A percentile compares a stretch with the other conserved stretches of the same genome.
Evolutionary conservation across 1,139 yeast genomes (phyloP).

Genomic region (Arxiozyma bovina): DNA sequence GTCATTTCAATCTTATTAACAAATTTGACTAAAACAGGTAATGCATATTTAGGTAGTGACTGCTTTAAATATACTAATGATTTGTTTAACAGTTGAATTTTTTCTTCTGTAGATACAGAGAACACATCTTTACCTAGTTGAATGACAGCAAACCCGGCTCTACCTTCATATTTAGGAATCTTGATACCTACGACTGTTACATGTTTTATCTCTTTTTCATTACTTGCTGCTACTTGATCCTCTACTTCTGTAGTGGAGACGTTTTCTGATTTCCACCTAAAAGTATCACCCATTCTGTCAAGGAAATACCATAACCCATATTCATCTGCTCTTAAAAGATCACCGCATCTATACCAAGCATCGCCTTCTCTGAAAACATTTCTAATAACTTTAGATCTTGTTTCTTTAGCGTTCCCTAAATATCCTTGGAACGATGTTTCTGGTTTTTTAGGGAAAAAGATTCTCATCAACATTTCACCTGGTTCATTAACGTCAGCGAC

Average conservation of each 20-base stretch:
- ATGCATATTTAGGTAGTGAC: constrained; percentile 75
- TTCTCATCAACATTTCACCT: constrained; percentile 79
- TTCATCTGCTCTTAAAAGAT: constrained; percentile 60
- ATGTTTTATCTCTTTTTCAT: constrained; percentile 42
- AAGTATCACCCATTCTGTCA: constrained; percentile 91
- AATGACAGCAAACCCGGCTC: constrained; percentile 85
- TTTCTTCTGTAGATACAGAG: constrained; percentile 31
- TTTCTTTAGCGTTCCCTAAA: constrained; percentile 69
- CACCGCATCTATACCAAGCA: constrained; percentile 88
- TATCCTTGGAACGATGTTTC: constrained; percentile 86
- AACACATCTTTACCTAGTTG: constrained; percentile 40
- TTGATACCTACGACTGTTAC: constrained; percentile 84
- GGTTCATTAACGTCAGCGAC: constrained; percentile 52
- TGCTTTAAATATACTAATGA: constrained; percentile 37
- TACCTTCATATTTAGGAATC: constrained; percentile 85
- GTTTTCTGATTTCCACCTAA: constrained; percentile 95
- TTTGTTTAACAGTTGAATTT: constrained; percentile 28
- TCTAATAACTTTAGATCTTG: constrained; percentile 60
- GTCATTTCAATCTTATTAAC: constrained; percentile 53
- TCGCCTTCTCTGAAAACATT: constrained; percentile 81
- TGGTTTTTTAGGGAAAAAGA: constrained; percentile 53
- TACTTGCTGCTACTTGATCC: constrained; percentile 44
- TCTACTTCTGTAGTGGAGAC: constrained; percentile 93
- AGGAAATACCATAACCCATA: constrained; percentile 74
- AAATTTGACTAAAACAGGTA: constrained; percentile 75